Evolutionary conservation across 1,139 yeast genomes (phyloP).

Genomic region (Pichia sp.): DNA sequence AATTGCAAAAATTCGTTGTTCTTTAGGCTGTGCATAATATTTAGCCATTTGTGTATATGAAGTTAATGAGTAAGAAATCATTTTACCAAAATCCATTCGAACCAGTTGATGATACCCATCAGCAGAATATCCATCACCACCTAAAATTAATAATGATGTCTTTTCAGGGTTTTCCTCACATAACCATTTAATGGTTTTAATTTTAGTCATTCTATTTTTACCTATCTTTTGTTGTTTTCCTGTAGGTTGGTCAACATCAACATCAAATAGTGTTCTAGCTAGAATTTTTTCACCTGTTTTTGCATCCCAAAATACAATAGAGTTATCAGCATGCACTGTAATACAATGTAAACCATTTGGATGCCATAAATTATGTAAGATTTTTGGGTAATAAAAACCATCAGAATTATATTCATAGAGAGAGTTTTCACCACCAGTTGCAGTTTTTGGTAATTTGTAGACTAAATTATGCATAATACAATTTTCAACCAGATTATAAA

Average conservation of each 20-base stretch:
- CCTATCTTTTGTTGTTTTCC: slow-evolving; percentile 20
- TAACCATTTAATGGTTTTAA: slow-evolving; percentile 54
- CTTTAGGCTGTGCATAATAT: slow-evolving; percentile 63
- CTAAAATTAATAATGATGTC: slow-evolving; percentile 66
- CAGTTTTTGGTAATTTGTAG: slow-evolving; percentile 55
- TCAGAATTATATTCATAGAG: slow-evolving; percentile 31
- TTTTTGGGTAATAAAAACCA: slow-evolving; percentile 38
- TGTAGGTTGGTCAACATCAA: slow-evolving; percentile 52
- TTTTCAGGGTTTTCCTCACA: slow-evolving; percentile 77
- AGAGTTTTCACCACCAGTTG: slow-evolving; percentile 57
- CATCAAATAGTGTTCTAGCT: slow-evolving; percentile 67
- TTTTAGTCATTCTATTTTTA: slow-evolving; percentile 34
- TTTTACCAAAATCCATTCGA: slow-evolving; percentile 70
- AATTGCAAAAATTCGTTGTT: slow-evolving; percentile 49
- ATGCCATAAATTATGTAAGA: slow-evolving; percentile 70
- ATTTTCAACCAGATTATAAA: slow-evolving; percentile 60
- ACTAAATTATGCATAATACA: slow-evolving; percentile 50
- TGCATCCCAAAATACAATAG: slow-evolving; percentile 90
- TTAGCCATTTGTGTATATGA: slow-evolving; percentile 78
- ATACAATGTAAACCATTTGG: slow-evolving; percentile 87
- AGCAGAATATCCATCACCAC: slow-evolving; percentile 47
- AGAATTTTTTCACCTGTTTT: slow-evolving; percentile 65
- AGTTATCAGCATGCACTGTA: slow-evolving; percentile 74
- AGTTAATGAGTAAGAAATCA: slow-evolving; percentile 73
- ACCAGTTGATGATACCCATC: slow-evolving; percentile 52